Evolutionary conservation across 345 rosid genomes (phyloP).

Genomic region (sweet orange (Citrus sinensis)): DNA sequence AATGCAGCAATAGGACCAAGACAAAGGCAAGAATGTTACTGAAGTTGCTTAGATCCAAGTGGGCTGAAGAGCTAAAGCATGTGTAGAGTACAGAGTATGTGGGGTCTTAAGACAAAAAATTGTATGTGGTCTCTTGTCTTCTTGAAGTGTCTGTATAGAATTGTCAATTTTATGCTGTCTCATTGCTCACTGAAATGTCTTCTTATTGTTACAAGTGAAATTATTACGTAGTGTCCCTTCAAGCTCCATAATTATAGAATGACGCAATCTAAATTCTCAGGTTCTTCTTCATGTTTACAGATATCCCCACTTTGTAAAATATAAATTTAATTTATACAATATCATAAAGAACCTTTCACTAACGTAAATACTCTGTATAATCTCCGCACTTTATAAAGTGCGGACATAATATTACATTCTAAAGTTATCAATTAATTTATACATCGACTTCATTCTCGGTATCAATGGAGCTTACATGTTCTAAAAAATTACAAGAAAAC

Average conservation of each 20-base stretch:
- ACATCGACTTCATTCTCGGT: too few species aligned
- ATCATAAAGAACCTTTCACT: too few species aligned
- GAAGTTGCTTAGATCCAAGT: conserved; percentile 48
- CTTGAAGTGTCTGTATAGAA: background rate
- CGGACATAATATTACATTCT: background rate
- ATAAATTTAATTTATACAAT: fast-evolving
- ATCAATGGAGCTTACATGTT: background rate
- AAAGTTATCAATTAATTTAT: background rate
- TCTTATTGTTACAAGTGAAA: background rate
- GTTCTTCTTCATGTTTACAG: background rate
- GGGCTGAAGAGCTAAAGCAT: conserved; percentile 21
- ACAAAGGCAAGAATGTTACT: conserved; percentile 46
- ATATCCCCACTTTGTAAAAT: background rate
- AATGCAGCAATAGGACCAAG: conserved; percentile 49
- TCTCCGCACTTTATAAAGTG: too few species aligned
- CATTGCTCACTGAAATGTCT: background rate
- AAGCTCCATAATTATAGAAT: background rate
- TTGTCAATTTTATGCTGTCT: conserved; percentile 7
- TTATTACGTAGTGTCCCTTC: background rate
- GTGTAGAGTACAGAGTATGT: background rate
- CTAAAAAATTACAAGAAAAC: background rate
- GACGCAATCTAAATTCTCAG: background rate
- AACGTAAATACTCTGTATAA: too few species aligned
- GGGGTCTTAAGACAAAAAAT: background rate
- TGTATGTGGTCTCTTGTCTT: conserved; percentile 4